Evolutionary conservation across 805 yeast genomes (phyloP).

Genomic region (Saccharomycopsis microspora): DNA sequence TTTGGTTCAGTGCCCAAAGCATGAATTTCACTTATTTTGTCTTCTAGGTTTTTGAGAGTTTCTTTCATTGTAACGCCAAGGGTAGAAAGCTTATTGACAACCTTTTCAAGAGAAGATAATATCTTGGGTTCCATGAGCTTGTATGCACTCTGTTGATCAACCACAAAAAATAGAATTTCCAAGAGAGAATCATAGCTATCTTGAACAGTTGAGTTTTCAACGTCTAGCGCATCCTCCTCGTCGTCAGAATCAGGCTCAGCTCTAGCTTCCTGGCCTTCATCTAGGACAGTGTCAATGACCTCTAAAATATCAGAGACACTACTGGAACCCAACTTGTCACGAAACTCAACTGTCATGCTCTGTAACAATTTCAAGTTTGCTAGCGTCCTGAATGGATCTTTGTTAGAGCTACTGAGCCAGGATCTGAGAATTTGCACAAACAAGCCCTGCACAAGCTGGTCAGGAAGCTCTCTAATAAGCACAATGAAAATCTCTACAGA

Average conservation of each 20-base stretch:
- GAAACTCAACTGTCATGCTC: constrained; percentile 43
- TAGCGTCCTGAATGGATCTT: constrained; percentile 25
- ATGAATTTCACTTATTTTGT: background rate
- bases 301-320: constrained; percentile 35
- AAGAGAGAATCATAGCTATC: constrained; percentile 22
- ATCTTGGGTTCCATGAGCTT: constrained; percentile 9
- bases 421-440: no score
- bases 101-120: constrained; percentile 20
- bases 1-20: background rate
- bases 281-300: constrained; percentile 33
- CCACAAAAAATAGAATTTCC: constrained; percentile 27
- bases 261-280: constrained; percentile 11
- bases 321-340: constrained; percentile 30
- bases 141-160: constrained; percentile 21
- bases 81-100: constrained; percentile 19
- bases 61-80: background rate
- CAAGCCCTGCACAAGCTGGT: constrained; percentile 22
- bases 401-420: no score
- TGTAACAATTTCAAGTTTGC: constrained; percentile 59
- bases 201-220: constrained; percentile 2
- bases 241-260: constrained; percentile 30
- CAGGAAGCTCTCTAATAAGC: constrained; percentile 32
- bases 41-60: background rate
- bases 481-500: constrained; percentile 31
- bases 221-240: constrained; percentile 21